Base-by-base conservation (phyloP, 805 yeast species). In the Yarrowia sp. region DNA sequence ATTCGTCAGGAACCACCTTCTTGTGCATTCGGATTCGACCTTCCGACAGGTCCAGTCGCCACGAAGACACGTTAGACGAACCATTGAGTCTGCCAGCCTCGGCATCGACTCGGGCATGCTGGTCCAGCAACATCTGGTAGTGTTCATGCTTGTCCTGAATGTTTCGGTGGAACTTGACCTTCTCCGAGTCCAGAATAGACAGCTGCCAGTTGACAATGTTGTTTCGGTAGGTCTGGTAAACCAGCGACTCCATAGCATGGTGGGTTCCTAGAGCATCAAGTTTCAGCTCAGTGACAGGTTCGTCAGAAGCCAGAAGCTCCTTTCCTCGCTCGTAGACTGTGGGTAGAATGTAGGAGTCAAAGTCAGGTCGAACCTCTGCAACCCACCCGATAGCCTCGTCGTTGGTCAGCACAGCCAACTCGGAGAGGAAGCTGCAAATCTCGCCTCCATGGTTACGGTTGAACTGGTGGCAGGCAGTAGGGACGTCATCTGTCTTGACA, bases 91-190 rank as follows among this genome's bases (percentile, higher is more conserved):
- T 18, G 4, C 42, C 51, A 16, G 53, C 62, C 18, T 80, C 84
- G 3, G 75, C 63, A 60, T 80, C 82, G 60, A 84, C 67, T 8
- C 75, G 69, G 60, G 80, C 78, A 70, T 84, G 87, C 38, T 75
- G 72, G 0, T 80, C 68, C 3, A 81, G 73, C 66, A 77, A 80
- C 63, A 77, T 81, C 25, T 78, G 77, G 13, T 78, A 71, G 68
- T 83, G 86, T 66, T 86, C 94, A 56, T 80, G 81, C 63, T 78
- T 80, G 70, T 89, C 96, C 67, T 87, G 91, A 2, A 78, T 68
- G 58, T 80, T 78, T 31, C 90, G 76, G 63, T 81, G 78, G 63
- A 75, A 78, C 63, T 79, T 80, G 68, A 59, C 75, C 79, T 44
- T 68, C 70, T 68, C 69, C 32, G 67, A 70, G 70, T 68, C 60